Conservation (phyloP, 345 rosid genomes). For the Eucalyptus rudis region DNA sequence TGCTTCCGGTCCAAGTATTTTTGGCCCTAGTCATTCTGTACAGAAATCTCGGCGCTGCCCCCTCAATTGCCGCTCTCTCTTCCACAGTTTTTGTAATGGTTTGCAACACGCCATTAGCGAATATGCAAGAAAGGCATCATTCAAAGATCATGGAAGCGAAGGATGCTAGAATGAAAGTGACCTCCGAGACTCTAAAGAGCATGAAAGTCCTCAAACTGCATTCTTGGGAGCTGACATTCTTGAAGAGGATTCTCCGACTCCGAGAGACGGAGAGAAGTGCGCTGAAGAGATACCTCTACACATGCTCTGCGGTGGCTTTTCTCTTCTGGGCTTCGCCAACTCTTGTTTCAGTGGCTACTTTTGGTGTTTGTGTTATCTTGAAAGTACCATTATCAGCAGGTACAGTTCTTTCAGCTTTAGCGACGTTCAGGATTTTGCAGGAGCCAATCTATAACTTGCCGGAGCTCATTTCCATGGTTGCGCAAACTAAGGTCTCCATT, state of each 20-base stretch:
- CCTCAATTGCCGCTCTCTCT: conserved; percentile 38
- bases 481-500: conserved; percentile 51
- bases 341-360: conserved; percentile 42
- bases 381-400: conserved; percentile 35
- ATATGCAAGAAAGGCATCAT: conserved; percentile 36
- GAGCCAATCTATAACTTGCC: conserved; percentile 68
- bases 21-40: conserved; percentile 41
- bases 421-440: conserved; percentile 50
- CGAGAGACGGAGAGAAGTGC: conserved; percentile 17
- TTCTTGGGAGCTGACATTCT: conserved; percentile 1
- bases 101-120: conserved; percentile 56
- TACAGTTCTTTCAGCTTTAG: conserved; percentile 47
- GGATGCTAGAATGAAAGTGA: conserved; percentile 1
- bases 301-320: conserved; percentile 45
- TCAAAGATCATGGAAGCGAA: conserved; percentile 39
- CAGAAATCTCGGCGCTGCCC: conserved; percentile 45
- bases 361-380: conserved; percentile 36
- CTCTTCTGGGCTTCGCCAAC: conserved; percentile 77
- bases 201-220: conserved; percentile 7
- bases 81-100: conserved; percentile 48
- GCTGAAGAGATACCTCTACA: conserved; percentile 41
- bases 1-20: conserved; percentile 50
- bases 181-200: conserved; percentile 1
- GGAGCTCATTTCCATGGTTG: conserved; percentile 46
- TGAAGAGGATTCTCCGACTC: conserved; percentile 16